Evolutionary conservation across 495 filamentous ascomycete species (phyloP).

Genomic region (Terfezia boudieri): DNA sequence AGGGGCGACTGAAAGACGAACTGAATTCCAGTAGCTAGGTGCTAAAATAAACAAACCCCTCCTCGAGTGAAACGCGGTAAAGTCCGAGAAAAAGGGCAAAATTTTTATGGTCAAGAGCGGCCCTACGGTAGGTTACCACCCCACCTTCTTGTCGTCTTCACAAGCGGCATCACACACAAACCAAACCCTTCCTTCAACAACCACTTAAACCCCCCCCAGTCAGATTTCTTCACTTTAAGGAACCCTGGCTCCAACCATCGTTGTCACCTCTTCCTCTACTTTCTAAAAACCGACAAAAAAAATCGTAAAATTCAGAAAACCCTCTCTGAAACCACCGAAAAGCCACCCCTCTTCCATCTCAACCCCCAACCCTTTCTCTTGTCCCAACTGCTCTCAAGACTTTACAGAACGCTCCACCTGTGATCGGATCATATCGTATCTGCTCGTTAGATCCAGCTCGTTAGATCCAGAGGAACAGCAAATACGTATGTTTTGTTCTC

Average conservation of each 20-base stretch:
- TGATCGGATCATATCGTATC: too few relatives aligned
- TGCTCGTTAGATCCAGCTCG: too few relatives aligned
- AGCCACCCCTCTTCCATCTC: conserved; percentile 7
- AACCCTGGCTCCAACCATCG: conserved; percentile 12
- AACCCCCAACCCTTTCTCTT: background rate
- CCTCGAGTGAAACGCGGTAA: too few relatives aligned
- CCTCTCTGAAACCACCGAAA: conserved; percentile 20
- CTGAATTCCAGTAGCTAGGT: too few relatives aligned
- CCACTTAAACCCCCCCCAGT: background rate
- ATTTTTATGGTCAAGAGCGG: too few relatives aligned
- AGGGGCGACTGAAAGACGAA: too few relatives aligned
- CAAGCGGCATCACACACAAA: background rate
- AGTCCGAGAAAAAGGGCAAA: too few relatives aligned
- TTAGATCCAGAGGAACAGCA: too few relatives aligned
- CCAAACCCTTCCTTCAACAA: background rate
- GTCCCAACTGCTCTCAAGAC: too few relatives aligned
- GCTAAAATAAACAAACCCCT: too few relatives aligned
- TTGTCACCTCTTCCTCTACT: conserved; percentile 4
- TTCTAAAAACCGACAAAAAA: conserved; percentile 26
- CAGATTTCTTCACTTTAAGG: background rate
- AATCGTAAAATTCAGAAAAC: conserved; percentile 28
- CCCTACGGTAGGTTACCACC: background rate
- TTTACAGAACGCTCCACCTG: too few relatives aligned
- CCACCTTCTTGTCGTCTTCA: background rate
- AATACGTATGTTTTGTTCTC: too few relatives aligned